phyloP scores from a whole-genome alignment of 164 flowering plant genomes.

The Chloranthus sessilifolius region DNA sequence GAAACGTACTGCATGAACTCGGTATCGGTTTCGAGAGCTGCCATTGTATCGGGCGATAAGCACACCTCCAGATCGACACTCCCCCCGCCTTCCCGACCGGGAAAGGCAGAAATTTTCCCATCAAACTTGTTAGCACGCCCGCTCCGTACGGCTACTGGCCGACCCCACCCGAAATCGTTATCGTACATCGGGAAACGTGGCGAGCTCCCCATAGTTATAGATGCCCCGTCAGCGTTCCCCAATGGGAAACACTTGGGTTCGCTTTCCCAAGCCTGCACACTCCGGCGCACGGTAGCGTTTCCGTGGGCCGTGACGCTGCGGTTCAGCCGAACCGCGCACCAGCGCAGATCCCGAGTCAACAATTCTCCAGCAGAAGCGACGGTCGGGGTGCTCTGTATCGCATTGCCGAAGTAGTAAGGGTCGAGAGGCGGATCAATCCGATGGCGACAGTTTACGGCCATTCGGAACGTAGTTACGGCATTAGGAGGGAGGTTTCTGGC shows the following conservation, averaged over 20 bases:
- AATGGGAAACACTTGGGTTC: slow-evolving; percentile 51
- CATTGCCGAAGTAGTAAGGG: slow-evolving; percentile 73
- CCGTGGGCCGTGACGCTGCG: slow-evolving; percentile 42
- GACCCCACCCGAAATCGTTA: slow-evolving; percentile 74
- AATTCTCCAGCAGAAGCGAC: slow-evolving; percentile 45
- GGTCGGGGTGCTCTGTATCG: slow-evolving; percentile 67
- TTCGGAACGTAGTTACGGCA: slow-evolving; percentile 60
- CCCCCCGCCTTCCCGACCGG: slow-evolving; percentile 54
- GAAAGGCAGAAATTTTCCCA: slow-evolving; percentile 69
- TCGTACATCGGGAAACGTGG: slow-evolving; percentile 73
- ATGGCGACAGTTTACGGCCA: slow-evolving; percentile 85
- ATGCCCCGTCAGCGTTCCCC: slow-evolving; percentile 60
- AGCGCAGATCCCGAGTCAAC: slow-evolving; percentile 29
- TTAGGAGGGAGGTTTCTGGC: slow-evolving; percentile 37
- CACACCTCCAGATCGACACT: slow-evolving; percentile 68
- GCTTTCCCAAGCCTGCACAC: slow-evolving; percentile 46
- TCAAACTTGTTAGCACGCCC: slow-evolving; percentile 65
- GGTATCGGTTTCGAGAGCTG: slow-evolving; percentile 34
- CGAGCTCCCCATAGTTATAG: slow-evolving; percentile 68
- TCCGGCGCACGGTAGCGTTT: slow-evolving; percentile 40
- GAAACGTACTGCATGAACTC: too few species aligned
- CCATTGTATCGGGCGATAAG: slow-evolving; percentile 51
- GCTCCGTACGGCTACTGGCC: slow-evolving; percentile 55
- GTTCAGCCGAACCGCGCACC: slow-evolving; percentile 47
- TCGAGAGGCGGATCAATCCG: slow-evolving; percentile 53